A percentile compares a stretch with the other conserved stretches of the same genome.
These are phyloP conservation scores for Ceratobasidium sp. DNA, from an alignment of 1,284 basidiomycete species.

Conservation along the genomic window DNA sequence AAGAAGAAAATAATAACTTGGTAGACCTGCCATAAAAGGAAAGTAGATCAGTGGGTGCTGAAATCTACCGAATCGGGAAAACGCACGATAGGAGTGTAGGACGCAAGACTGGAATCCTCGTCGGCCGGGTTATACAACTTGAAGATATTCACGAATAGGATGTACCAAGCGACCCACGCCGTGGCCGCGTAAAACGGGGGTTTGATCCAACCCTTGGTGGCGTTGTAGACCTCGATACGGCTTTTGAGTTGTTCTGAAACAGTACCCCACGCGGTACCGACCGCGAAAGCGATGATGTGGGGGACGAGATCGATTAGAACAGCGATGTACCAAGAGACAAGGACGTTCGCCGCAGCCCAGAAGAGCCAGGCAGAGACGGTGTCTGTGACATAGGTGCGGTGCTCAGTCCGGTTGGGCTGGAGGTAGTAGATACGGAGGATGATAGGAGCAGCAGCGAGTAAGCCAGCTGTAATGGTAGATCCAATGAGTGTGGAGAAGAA, in stretches of 20 bases:
- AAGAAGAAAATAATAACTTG: slow-evolving; percentile 74
- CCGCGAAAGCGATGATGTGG: slow-evolving; percentile 59
- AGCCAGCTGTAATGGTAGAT: slow-evolving; percentile 68
- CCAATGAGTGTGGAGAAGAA: slow-evolving; percentile 77
- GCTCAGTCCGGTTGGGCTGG: slow-evolving; percentile 62
- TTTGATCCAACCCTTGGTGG: slow-evolving; percentile 71
- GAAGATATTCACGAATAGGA: slow-evolving; percentile 72
- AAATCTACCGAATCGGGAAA: slow-evolving; percentile 44
- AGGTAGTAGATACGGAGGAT: slow-evolving; percentile 76
- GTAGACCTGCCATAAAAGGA: slow-evolving; percentile 55
- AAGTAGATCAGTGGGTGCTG: slow-evolving; percentile 5
- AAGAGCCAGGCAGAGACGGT: slow-evolving; percentile 81
- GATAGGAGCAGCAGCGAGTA: slow-evolving; percentile 69
- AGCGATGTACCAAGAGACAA: slow-evolving; percentile 79
- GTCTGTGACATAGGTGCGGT: slow-evolving; percentile 68
- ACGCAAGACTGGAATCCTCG: slow-evolving; percentile 61
- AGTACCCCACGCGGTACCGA: slow-evolving; percentile 75
- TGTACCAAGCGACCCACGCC: slow-evolving; percentile 74
- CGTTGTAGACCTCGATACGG: slow-evolving; percentile 72
- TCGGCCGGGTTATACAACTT: slow-evolving; percentile 61
- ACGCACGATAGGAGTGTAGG: slow-evolving; percentile 64
- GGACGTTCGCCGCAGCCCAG: slow-evolving; percentile 78
- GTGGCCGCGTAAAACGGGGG: slow-evolving; percentile 73
- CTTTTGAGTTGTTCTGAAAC: slow-evolving; percentile 73
- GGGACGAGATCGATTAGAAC: slow-evolving; percentile 75